Base-by-base conservation (phyloP, 495 filamentous ascomycete species). In the Penicillium angulare region DNA sequence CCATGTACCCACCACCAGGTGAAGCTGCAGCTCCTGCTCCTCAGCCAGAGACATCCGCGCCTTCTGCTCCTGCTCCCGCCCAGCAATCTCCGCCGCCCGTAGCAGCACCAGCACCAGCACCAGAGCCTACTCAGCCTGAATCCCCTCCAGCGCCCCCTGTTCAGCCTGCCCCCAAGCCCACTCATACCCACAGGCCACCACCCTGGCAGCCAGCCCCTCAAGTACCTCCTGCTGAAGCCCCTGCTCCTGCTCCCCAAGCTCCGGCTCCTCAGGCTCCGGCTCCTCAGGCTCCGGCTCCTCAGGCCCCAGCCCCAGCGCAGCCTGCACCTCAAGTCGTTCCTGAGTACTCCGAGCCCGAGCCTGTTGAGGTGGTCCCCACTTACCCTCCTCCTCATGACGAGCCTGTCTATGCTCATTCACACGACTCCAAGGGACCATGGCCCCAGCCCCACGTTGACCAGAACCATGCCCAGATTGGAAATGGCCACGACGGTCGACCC, bases 1-100 rank as follows among this genome's bases (percentile, higher is more conserved):
- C 59, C 17, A 43, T 60, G 52, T 65, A 65, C 27, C 26, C 50
- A n/a, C n/a, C n/a, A n/a, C n/a, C n/a, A n/a, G n/a, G n/a, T 6
- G 38, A 43, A 29, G 31, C 16, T 43, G 29, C 36, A 31, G 21
- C 31, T 3, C 18, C 35, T 20, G 15, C 44, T 10, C 26, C 38
- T 8, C 9, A 42, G 5, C 15, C 49, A 15, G 26, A 17, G 24
- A n/a, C 21, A 10, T 4, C 29, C 3, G 15, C 20, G 10, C 13
- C 43, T n/a, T 4, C 24, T 3, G n/a, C 44, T 15, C 40, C 38
- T 34, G 13, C n/a, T 2, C 49, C 50, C 1, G 18, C 49, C 15
- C 47, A 50, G 52, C 50, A 38, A 20, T 13, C 27, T 31, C 2
- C 27, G 1, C 27, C 27, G 1, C 27, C n/a, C n/a, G n/a, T n/a